Base-by-base conservation (phyloP, 1,284 basidiomycete species). In the Afroboletus lepidellus region DNA sequence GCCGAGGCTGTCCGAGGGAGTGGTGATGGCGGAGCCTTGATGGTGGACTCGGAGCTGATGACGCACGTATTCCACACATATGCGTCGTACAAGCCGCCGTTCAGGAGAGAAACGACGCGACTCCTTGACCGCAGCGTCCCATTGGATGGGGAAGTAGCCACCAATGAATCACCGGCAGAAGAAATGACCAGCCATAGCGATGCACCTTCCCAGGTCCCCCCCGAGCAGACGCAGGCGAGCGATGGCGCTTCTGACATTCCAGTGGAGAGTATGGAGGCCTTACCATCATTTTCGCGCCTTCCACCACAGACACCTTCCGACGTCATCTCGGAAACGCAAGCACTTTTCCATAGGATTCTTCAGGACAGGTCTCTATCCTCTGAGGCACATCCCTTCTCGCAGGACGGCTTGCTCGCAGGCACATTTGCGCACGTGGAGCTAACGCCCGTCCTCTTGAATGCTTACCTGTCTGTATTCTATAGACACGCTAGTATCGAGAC, bases 1-100 rank as follows among this genome's bases (percentile, higher is more conserved):
- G 90, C 90, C 0, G 93, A 98, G 74, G 85, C 94, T 72, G 81
- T 93, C 13, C 73, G 71, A 62, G 69, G 62, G 41, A 48, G 51
- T 27, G 64, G 58, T 15, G 56, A 53, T 20, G 57, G 53, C 8
- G 55, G 67, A 37, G 79, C 41, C 21, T 41, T 51, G 29, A 32
- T 51, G 37, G 47, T 94, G 13, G 80, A 90, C 57, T 85, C 89
- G 50, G 81, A 87, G 60, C 78, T 90, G 24, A 83, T 98, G 81
- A 78, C 81, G 58, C 86, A 92, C 61, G 72, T 98, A 8, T 94
- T 98, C 69, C 87, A 94, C 71, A 80, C 92, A 1, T 98, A 98
- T 71, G 86, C 93, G 0, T 73, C 87, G 1, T 96, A 92, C 72
- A 77, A 74, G 42, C 84, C 90, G 1, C 85, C 89, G 0, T 86